These are phyloP conservation scores for Arxiozyma slooffiae DNA, from an alignment of 1,139 yeast species.

Conservation along the genomic window DNA sequence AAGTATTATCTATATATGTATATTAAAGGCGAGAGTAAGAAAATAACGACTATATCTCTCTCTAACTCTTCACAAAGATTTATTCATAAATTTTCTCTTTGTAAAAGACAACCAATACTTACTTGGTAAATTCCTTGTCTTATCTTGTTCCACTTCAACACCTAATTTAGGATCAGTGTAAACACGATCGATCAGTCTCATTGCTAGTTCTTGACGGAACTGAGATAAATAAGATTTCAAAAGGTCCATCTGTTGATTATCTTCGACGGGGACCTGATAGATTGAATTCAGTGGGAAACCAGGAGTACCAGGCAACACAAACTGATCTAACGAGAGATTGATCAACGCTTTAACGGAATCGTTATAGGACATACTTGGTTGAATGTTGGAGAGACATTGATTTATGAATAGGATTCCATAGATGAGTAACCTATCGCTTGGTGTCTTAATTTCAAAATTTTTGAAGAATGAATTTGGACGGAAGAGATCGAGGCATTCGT, in stretches of 20 bases:
- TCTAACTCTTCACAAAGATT: constrained; percentile 39
- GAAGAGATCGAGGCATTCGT: constrained; percentile 82
- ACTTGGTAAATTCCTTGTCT: constrained; percentile 38
- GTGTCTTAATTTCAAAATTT: constrained; percentile 93
- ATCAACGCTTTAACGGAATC: constrained; percentile 72
- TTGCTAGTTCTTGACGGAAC: constrained; percentile 88
- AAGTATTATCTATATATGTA: no score
- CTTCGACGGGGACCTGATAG: constrained; percentile 60
- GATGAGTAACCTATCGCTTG: constrained; percentile 87
- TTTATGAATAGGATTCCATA: constrained; percentile 90
- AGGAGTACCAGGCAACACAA: constrained; percentile 89
- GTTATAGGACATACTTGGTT: constrained; percentile 35
- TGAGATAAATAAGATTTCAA: constrained; percentile 76
- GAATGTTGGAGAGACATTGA: constrained; percentile 66
- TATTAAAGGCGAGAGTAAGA: no score
- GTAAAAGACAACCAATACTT: constrained; percentile 95
- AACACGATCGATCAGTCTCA: constrained; percentile 64
- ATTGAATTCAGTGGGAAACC: constrained; percentile 85
- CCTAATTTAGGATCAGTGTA: constrained; percentile 42
- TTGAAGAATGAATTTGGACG: constrained; percentile 94
- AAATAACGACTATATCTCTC: no score
- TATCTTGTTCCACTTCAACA: constrained; percentile 10
- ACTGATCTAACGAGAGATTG: constrained; percentile 78
- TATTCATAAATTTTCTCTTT: constrained; percentile 90
- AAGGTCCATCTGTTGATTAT: constrained; percentile 66